phyloP scores from a whole-genome alignment of 2,329 filamentous ascomycete genomes.

The Zasmidium angulare region DNA sequence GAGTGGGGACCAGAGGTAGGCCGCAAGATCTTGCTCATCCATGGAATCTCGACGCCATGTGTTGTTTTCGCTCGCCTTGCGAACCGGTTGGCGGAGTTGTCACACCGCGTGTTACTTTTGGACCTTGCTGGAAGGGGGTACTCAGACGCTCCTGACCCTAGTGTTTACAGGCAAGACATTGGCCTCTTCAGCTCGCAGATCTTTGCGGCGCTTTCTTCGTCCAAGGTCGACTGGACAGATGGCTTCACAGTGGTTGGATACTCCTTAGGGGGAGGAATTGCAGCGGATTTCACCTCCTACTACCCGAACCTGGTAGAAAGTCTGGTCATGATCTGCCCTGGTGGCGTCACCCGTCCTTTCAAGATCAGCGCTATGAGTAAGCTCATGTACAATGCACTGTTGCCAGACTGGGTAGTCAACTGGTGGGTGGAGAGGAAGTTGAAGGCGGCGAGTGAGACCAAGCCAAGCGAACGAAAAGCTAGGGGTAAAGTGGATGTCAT shows the following conservation, averaged over 20 bases:
- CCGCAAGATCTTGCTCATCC: slow-evolving; percentile 71
- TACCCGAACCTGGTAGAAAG: slow-evolving; percentile 67
- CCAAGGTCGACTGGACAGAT: slow-evolving; percentile 61
- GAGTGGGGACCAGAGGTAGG: slow-evolving; percentile 76
- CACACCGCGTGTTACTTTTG: slow-evolving; percentile 76
- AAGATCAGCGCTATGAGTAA: slow-evolving; percentile 63
- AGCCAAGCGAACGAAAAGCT: slow-evolving; percentile 8
- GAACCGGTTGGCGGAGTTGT: slow-evolving; percentile 59
- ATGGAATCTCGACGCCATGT: slow-evolving; percentile 79
- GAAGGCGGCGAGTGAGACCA: slow-evolving; percentile 34
- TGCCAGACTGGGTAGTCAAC: slow-evolving; percentile 60
- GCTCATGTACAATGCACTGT: slow-evolving; percentile 62
- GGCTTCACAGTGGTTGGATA: slow-evolving; percentile 75
- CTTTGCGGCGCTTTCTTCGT: slow-evolving; percentile 68
- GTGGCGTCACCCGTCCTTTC: slow-evolving; percentile 68
- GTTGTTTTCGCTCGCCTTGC: slow-evolving; percentile 68
- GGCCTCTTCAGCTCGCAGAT: slow-evolving; percentile 72
- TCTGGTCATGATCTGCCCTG: slow-evolving; percentile 75
- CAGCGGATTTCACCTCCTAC: slow-evolving; percentile 66
- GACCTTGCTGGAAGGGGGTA: slow-evolving; percentile 77
- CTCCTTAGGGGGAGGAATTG: slow-evolving; percentile 74
- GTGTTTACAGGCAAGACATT: slow-evolving; percentile 68
- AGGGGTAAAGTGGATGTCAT: too few species aligned
- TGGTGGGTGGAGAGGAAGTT: slow-evolving; percentile 46
- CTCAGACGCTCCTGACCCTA: slow-evolving; percentile 67